These are phyloP conservation scores for Fusarium caatingaense DNA, from an alignment of 2,329 filamentous ascomycete species.

Conservation along the genomic window DNA sequence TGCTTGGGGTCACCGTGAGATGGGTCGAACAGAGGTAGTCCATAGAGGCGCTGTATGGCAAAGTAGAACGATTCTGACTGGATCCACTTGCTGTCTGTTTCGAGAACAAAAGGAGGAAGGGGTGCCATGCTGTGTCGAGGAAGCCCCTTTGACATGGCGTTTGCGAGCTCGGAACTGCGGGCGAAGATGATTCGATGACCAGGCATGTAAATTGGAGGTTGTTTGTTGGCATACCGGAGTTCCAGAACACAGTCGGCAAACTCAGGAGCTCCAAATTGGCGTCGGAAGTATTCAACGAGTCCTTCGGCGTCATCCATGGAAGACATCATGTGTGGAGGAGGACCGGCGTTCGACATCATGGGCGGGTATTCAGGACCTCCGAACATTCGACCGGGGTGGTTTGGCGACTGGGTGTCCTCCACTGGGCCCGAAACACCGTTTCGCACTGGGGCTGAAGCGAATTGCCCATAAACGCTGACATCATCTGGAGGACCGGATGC, in stretches of 20 bases:
- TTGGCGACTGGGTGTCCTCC: constrained; percentile 49
- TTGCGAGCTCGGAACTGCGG: constrained; percentile 56
- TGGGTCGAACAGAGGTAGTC: constrained; percentile 60
- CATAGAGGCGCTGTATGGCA: constrained; percentile 68
- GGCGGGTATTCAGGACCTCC: constrained; percentile 47
- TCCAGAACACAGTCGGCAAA: constrained; percentile 60
- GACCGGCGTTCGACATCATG: constrained; percentile 50
- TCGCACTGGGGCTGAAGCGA: constrained; percentile 53
- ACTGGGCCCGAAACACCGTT: constrained; percentile 50
- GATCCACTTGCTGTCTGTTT: constrained; percentile 64
- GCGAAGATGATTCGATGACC: constrained; percentile 68
- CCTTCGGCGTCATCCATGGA: constrained; percentile 52
- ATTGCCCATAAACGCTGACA: constrained; percentile 55
- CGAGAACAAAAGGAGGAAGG: constrained; percentile 53
- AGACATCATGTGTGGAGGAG: constrained; percentile 45
- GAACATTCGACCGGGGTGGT: constrained; percentile 48
- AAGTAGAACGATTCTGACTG: constrained; percentile 67
- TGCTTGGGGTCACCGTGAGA: constrained; percentile 45
- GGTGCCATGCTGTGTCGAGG: constrained; percentile 48
- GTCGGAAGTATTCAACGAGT: constrained; percentile 54
- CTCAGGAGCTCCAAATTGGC: constrained; percentile 49
- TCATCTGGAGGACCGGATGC: constrained; percentile 64
- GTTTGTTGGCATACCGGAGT: constrained; percentile 57
- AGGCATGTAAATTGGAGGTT: constrained; percentile 57
- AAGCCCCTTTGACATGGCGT: constrained; percentile 44